Percentiles rank a stretch among this genome's conserved stretches.
These are phyloP conservation scores for Penicillium sp. DNA, from an alignment of 2,329 filamentous ascomycete species.

Conservation along the genomic window DNA sequence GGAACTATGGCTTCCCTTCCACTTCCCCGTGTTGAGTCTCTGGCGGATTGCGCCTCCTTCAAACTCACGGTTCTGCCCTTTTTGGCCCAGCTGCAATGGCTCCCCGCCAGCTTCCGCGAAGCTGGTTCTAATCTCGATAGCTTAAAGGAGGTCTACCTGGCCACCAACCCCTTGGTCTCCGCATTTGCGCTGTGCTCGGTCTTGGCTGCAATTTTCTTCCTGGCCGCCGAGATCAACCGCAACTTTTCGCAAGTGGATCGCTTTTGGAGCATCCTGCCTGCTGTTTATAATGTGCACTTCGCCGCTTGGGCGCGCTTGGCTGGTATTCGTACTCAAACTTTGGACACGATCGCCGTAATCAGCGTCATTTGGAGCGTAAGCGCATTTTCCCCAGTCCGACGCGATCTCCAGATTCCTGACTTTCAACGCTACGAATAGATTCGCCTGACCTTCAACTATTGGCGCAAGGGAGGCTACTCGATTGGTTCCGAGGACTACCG, in stretches of 20 bases:
- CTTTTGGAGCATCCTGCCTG: constrained; percentile 85
- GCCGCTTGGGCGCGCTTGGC: constrained; percentile 77
- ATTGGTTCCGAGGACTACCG: constrained; percentile 93
- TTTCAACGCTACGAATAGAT: constrained; percentile 49
- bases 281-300: constrained; percentile 83
- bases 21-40: constrained; percentile 65
- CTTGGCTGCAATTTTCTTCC: constrained; percentile 70
- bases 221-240: constrained; percentile 79
- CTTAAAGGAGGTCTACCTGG: constrained; percentile 71
- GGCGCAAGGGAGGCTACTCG: constrained; percentile 87
- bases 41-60: constrained; percentile 77
- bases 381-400: background rate
- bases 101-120: constrained; percentile 67
- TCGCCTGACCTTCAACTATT: constrained; percentile 94
- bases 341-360: constrained; percentile 73
- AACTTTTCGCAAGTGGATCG: constrained; percentile 98
- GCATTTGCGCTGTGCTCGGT: constrained; percentile 72
- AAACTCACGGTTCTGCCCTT: constrained; percentile 74
- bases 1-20: constrained; percentile 60
- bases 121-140: constrained; percentile 62
- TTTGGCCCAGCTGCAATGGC: constrained; percentile 66
- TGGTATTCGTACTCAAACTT: constrained; percentile 67
- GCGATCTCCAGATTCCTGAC: constrained; percentile 3
- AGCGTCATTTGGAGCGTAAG: constrained; percentile 79
- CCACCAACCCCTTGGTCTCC: constrained; percentile 82